Evolutionary conservation across 1,139 yeast species (phyloP).

Genomic region (Kodamaea fungicola): DNA sequence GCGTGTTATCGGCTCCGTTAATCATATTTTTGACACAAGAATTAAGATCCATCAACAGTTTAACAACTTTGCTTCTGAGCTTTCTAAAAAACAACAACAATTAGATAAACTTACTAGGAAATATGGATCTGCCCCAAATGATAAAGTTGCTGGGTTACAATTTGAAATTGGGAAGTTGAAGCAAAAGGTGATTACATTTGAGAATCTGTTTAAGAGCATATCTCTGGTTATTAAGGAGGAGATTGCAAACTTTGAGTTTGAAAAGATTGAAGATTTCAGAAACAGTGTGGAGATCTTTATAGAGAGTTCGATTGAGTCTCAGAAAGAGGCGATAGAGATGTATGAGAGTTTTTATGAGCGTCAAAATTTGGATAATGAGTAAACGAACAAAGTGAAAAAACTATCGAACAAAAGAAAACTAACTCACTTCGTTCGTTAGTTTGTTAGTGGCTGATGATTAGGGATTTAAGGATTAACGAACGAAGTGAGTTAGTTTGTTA

Average conservation of each 20-base stretch:
- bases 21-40: constrained; percentile 73
- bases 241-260: constrained; percentile 65
- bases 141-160: constrained; percentile 51
- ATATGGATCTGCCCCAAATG: constrained; percentile 57
- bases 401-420: too few relatives aligned
- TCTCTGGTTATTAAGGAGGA: constrained; percentile 68
- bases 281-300: constrained; percentile 86
- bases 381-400: not conserved
- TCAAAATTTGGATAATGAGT: constrained; percentile 27
- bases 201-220: constrained; percentile 57
- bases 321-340: constrained; percentile 88
- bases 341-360: constrained; percentile 87
- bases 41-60: constrained; percentile 63
- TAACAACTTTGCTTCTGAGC: constrained; percentile 43
- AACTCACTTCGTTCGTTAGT: too few relatives aligned
- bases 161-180: constrained; percentile 60
- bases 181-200: constrained; percentile 52
- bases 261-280: constrained; percentile 80
- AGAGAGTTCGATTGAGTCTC: constrained; percentile 89
- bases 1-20: constrained; percentile 72
- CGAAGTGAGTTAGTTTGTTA: too few relatives aligned
- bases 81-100: constrained; percentile 44
- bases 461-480: too few relatives aligned
- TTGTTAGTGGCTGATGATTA: too few relatives aligned
- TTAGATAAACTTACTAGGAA: constrained; percentile 55